Conservation (phyloP, 1,284 basidiomycete genomes). For the Quambalaria eucalypti region DNA sequence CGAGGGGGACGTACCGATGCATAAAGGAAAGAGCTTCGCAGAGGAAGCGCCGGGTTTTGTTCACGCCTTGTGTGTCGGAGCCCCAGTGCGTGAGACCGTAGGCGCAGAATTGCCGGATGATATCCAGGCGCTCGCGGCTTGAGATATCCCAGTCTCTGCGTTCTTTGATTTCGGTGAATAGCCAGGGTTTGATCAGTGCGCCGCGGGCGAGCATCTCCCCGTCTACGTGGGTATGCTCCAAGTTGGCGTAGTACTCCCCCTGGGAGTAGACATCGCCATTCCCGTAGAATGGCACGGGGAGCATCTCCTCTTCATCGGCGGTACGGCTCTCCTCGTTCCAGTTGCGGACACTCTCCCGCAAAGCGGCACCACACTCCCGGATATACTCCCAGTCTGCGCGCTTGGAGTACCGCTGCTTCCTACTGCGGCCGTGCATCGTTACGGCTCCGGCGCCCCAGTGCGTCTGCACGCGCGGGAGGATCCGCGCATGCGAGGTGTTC, state of each 20-base stretch:
- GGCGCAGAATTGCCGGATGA: slow-evolving; percentile 54
- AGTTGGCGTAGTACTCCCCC: slow-evolving; percentile 68
- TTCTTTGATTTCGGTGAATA: slow-evolving; percentile 89
- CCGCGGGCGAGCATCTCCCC: slow-evolving; percentile 91
- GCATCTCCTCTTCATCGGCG: slow-evolving; percentile 49
- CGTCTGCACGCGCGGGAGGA: slow-evolving; percentile 70
- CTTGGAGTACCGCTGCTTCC: slow-evolving; percentile 46
- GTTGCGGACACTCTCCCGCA: slow-evolving; percentile 56
- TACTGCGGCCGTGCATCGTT: slow-evolving; percentile 71
- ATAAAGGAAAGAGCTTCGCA: slow-evolving; percentile 91
- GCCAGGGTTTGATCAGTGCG: slow-evolving; percentile 72
- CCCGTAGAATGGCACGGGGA: slow-evolving; percentile 83
- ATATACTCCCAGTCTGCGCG: slow-evolving; percentile 50
- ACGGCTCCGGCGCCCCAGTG: slow-evolving; percentile 74
- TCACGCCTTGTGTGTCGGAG: slow-evolving; percentile 59
- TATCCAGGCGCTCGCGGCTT: slow-evolving; percentile 76
- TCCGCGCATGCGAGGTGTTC: slow-evolving; percentile 65
- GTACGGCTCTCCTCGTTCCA: slow-evolving; percentile 31
- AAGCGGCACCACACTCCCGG: slow-evolving; percentile 69
- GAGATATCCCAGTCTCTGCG: slow-evolving; percentile 75
- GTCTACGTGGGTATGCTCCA: slow-evolving; percentile 72
- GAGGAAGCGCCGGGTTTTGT: slow-evolving; percentile 84
- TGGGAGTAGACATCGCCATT: slow-evolving; percentile 90
- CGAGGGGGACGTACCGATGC: slow-evolving; percentile 86
- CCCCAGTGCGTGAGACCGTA: slow-evolving; percentile 44